These are phyloP conservation scores for Astrothelium subdiscretum DNA, from an alignment of 495 filamentous ascomycete species.

Conservation along the genomic window DNA sequence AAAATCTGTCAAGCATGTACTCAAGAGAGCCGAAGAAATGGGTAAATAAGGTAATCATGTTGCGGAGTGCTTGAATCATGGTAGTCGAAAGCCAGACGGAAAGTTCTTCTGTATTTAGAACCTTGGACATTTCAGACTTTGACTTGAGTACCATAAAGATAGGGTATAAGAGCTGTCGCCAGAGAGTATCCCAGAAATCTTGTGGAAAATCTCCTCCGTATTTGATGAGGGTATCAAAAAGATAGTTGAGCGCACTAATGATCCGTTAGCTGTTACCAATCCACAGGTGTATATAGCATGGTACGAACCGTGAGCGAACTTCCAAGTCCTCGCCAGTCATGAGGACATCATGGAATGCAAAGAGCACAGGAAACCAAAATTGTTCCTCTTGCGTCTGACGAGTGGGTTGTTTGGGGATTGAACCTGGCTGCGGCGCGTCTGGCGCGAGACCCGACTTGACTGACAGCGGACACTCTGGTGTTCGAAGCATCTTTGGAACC, in stretches of 20 bases:
- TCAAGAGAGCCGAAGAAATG: constrained; percentile 94
- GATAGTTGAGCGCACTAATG: constrained; percentile 73
- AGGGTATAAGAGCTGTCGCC: constrained; percentile 89
- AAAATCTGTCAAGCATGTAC: constrained; percentile 91
- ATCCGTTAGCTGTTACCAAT: not conserved
- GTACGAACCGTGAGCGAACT: constrained; percentile 55
- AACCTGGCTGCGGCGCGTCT: constrained; percentile 34
- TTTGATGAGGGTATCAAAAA: constrained; percentile 83
- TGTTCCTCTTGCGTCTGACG: constrained; percentile 80
- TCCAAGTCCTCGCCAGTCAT: constrained; percentile 99
- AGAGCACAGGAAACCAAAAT: constrained; percentile 96
- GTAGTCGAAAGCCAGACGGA: constrained; percentile 99
- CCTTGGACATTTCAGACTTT: constrained; percentile 78
- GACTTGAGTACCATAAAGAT: constrained; percentile 98
- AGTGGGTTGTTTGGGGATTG: constrained; percentile 39
- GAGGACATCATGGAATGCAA: constrained; percentile 95
- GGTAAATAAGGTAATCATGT: constrained; percentile 97
- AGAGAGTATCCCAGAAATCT: constrained; percentile 97
- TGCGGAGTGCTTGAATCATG: constrained; percentile 96
- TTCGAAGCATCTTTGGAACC: constrained; percentile 85
- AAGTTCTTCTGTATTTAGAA: constrained; percentile 83
- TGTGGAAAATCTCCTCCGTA: constrained; percentile 86
- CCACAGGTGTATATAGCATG: not conserved
- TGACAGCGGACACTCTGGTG: constrained; percentile 88
- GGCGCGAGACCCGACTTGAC: constrained; percentile 34